phyloP scores from a whole-genome alignment of 371 early-diverging fungal genomes.

The Saksenaea oblongispora region DNA sequence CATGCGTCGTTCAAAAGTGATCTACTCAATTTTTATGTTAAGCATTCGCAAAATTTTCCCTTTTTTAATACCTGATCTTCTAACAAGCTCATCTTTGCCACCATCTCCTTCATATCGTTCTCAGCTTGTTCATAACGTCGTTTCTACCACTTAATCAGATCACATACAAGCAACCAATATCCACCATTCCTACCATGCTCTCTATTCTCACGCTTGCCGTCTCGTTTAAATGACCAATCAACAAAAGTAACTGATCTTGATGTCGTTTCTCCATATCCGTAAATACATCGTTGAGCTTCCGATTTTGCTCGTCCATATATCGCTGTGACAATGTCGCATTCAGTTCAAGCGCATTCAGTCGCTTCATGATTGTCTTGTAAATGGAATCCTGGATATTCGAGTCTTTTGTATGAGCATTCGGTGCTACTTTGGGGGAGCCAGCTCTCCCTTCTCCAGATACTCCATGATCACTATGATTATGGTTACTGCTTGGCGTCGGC shows the following conservation, averaged over 20 bases:
- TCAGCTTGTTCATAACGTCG: constrained; percentile 59
- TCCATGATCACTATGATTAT: not conserved
- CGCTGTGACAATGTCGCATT: constrained; percentile 79
- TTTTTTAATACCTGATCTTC: constrained; percentile 53
- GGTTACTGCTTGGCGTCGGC: constrained; percentile 2
- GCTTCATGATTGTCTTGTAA: constrained; percentile 89
- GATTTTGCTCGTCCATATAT: constrained; percentile 85
- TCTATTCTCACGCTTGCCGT: constrained; percentile 63
- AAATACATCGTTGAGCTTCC: constrained; percentile 76
- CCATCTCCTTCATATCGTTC: constrained; percentile 49
- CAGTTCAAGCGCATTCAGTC: constrained; percentile 75
- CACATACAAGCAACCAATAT: not conserved
- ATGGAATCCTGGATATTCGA: constrained; percentile 67
- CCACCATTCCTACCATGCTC: constrained; percentile 41
- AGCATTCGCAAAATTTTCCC: not conserved
- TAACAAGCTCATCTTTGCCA: constrained; percentile 47
- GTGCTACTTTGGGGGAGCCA: constrained; percentile 8
- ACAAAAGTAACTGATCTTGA: constrained; percentile 57
- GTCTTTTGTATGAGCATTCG: constrained; percentile 19
- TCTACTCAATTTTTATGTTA: constrained; percentile 13
- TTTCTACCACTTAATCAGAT: constrained; percentile 26
- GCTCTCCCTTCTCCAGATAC: constrained; percentile 20
- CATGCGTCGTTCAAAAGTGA: constrained; percentile 66
- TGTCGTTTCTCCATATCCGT: constrained; percentile 61
- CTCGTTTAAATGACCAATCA: constrained; percentile 66